These are phyloP conservation scores for Melaleuca alternifolia DNA, from an alignment of 345 rosid genomes.

Conservation along the genomic window DNA sequence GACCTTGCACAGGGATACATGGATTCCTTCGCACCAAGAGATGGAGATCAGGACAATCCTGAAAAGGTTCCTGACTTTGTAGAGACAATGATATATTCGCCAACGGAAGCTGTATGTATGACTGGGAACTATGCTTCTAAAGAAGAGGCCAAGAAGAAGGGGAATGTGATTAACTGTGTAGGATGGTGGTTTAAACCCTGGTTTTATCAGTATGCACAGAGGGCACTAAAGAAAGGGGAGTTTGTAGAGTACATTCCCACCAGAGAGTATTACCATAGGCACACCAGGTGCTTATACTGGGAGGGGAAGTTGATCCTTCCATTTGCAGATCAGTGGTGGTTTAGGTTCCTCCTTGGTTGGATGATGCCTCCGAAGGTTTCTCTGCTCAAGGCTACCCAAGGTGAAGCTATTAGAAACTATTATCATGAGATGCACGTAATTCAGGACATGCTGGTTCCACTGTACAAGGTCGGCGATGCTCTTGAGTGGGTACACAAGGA, in stretches of 20 bases:
- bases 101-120: conserved; percentile 86
- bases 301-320: conserved; percentile 99
- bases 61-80: conserved; percentile 90
- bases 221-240: conserved; percentile 74
- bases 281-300: conserved; percentile 97
- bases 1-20: conserved; percentile 74
- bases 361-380: conserved; percentile 99
- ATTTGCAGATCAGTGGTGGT: conserved; percentile 95
- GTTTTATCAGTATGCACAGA: conserved; percentile 96
- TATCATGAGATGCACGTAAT: conserved; percentile 98
- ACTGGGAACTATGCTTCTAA: conserved; percentile 85
- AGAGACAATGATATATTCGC: conserved; percentile 73
- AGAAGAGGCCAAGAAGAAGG: conserved; percentile 88
- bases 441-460: conserved; percentile 99
- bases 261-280: conserved; percentile 93
- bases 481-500: conserved; percentile 88
- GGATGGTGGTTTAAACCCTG: conserved; percentile 99
- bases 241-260: conserved; percentile 97
- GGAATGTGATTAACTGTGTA: conserved; percentile 69
- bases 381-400: conserved; percentile 96
- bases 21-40: conserved; percentile 89
- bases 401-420: conserved; percentile 94
- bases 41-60: conserved; percentile 70
- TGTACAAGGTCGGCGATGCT: conserved; percentile 93
- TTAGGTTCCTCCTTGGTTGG: conserved; percentile 93